These are phyloP conservation scores for Mortierella hygrophila DNA, from an alignment of 192 early-diverging fungal genomes.

Conservation along the genomic window DNA sequence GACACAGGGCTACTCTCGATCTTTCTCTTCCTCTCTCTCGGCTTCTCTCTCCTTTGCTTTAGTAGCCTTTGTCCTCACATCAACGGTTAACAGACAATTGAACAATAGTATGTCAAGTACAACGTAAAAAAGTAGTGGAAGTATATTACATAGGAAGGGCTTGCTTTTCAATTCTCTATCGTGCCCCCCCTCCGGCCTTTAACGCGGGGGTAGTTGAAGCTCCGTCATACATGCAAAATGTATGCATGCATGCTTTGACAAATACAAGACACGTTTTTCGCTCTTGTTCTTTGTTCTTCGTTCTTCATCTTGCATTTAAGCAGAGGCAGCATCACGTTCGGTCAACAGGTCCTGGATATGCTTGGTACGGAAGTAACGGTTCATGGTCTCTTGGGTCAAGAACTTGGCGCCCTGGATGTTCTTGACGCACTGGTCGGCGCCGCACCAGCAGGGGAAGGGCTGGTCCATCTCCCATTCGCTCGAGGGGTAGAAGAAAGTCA, in stretches of 20 bases:
- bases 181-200: background rate
- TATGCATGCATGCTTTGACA: background rate
- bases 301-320: background rate
- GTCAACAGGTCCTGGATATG: conserved; percentile 63
- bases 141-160: conserved; percentile 7
- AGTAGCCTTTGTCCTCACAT: no score
- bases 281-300: background rate
- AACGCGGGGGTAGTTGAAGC: background rate
- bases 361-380: conserved; percentile 57
- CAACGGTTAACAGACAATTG: no score
- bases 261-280: background rate
- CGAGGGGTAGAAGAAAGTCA: conserved; percentile 73
- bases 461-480: conserved; percentile 77
- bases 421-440: conserved; percentile 63
- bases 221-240: background rate
- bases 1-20: background rate
- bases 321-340: conserved; percentile 25
- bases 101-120: background rate
- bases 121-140: background rate
- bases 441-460: conserved; percentile 72
- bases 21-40: background rate
- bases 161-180: background rate
- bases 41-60: background rate
- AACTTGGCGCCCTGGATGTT: conserved; percentile 63
- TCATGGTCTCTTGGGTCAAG: conserved; percentile 56